Percentiles rank a stretch among this genome's conserved stretches.
Conservation (phyloP, 129 eudicot species). For the Pulicaria dysenterica region DNA sequence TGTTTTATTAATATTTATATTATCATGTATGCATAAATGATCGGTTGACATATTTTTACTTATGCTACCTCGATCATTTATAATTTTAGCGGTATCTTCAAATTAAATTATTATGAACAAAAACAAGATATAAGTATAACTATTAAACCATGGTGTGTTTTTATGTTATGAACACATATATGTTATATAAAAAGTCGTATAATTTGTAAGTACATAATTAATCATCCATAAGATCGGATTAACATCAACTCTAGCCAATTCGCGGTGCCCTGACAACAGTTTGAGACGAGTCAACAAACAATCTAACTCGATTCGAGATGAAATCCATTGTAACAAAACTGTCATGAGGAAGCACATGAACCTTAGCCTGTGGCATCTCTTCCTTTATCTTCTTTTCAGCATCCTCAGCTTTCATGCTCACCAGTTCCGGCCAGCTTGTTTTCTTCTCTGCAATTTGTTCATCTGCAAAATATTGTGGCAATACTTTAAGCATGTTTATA, state of each 20-base stretch:
- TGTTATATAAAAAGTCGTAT: neutral
- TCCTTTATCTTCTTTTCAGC: constrained; percentile 59
- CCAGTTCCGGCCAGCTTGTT: constrained; percentile 67
- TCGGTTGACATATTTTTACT: no score
- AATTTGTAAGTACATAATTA: neutral
- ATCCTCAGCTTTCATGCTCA: constrained; percentile 60
- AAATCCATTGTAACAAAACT: constrained; percentile 63
- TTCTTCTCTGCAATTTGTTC: constrained; percentile 23
- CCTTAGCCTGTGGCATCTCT: constrained; percentile 39
- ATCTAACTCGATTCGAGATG: constrained; percentile 47
- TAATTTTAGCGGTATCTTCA: no score
- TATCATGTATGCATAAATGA: no score
- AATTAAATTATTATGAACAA: no score
- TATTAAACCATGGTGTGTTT: no score
- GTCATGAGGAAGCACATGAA: constrained; percentile 46
- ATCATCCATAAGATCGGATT: neutral
- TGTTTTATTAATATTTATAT: no score
- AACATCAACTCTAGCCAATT: constrained; percentile 29
- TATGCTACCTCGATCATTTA: no score
- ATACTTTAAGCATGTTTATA: no score
- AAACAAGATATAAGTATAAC: no score
- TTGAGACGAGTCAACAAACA: constrained; percentile 55
- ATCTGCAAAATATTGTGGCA: neutral
- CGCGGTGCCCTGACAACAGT: constrained; percentile 39
- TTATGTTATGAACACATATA: no score